These are phyloP conservation scores for Patellifolia procumbens DNA, from an alignment of 179 eudicot species.

Conservation along the genomic window DNA sequence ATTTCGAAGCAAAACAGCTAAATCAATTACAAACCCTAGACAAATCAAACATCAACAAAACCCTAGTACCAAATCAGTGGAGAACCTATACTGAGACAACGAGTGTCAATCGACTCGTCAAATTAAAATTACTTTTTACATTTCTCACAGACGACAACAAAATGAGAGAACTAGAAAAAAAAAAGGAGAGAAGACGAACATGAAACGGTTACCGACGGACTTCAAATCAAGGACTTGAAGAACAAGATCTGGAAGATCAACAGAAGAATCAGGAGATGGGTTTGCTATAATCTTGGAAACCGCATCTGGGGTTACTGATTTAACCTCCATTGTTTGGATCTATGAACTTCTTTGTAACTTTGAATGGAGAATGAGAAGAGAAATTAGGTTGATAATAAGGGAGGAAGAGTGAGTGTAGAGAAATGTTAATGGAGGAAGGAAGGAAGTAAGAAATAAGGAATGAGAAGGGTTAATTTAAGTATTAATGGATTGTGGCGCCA, in stretches of 20 bases:
- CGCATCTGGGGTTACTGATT: conserved; percentile 59
- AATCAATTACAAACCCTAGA: background rate
- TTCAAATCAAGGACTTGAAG: conserved; percentile 82
- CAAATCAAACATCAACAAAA: no score
- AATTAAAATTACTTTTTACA: no score
- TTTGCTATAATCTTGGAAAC: conserved; percentile 57
- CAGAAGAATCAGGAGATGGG: conserved; percentile 70
- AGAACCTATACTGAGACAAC: no score
- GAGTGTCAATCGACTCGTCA: no score
- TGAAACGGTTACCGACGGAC: conserved; percentile 56
- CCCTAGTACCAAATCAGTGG: no score
- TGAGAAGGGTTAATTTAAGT: conserved; percentile 14
- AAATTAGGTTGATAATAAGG: conserved; percentile 2
- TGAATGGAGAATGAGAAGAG: background rate
- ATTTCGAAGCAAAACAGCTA: background rate
- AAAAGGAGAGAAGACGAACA: conserved; percentile 33
- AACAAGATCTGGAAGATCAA: conserved; percentile 53
- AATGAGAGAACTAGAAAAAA: background rate
- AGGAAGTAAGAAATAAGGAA: background rate
- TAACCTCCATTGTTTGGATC: conserved; percentile 41
- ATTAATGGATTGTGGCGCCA: conserved; percentile 27
- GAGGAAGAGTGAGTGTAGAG: background rate
- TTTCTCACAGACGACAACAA: background rate
- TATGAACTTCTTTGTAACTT: no score
- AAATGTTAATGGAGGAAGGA: no score